Evolutionary conservation across 208 protist species (phyloP).

Genomic region (Phytomonas sp.): DNA sequence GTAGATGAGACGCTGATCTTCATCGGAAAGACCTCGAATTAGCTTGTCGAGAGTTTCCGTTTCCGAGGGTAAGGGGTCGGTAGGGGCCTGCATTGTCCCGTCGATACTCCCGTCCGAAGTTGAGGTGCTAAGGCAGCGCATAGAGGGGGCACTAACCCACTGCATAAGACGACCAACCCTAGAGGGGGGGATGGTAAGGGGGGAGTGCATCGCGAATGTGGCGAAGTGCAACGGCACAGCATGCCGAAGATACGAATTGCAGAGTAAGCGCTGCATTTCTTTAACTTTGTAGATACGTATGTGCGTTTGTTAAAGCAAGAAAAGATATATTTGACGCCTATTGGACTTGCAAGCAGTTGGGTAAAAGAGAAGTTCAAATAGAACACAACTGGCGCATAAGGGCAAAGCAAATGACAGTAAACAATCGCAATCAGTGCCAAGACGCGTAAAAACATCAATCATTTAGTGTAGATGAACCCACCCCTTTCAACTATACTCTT

Average conservation of each 20-base stretch:
- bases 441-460: too few species aligned
- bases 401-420: neutral
- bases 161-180: too few species aligned
- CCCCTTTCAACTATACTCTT: too few species aligned
- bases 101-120: neutral
- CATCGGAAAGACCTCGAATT: conserved; percentile 33
- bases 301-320: neutral
- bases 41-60: conserved; percentile 21
- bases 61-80: neutral
- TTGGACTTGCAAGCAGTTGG: neutral
- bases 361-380: conserved; percentile 3
- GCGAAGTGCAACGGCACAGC: too few species aligned
- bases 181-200: too few species aligned
- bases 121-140: conserved; percentile 5
- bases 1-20: conserved; percentile 59
- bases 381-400: conserved; percentile 3
- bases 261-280: neutral
- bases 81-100: neutral
- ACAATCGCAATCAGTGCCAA: neutral
- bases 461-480: too few species aligned
- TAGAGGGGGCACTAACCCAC: too few species aligned
- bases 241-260: too few species aligned
- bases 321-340: conserved; percentile 1
- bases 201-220: too few species aligned
- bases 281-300: neutral